phyloP scores from a whole-genome alignment of 2,329 filamentous ascomycete genomes.

The Colletotrichum plurivorum region DNA sequence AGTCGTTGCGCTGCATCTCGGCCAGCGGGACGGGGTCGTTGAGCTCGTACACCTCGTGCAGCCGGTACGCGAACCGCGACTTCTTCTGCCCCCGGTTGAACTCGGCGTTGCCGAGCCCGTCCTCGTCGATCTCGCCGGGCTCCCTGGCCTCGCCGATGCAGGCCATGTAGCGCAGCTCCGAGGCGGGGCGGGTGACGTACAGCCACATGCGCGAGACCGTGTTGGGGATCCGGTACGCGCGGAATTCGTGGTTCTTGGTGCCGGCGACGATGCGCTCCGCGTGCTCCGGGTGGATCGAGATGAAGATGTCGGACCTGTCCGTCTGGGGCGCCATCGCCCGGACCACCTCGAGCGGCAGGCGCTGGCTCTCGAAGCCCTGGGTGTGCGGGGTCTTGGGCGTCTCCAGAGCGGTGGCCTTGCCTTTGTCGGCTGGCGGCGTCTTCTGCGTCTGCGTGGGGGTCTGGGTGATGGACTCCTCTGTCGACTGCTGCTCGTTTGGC shows the following conservation, averaged over 20 bases:
- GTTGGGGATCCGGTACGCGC: slow-evolving; percentile 68
- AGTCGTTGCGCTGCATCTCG: slow-evolving; percentile 68
- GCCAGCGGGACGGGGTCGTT: slow-evolving; percentile 70
- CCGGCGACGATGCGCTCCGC: slow-evolving; percentile 65
- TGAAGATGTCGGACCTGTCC: slow-evolving; percentile 66
- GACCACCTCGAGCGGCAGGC: slow-evolving; percentile 65
- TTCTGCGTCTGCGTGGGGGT: slow-evolving; percentile 32
- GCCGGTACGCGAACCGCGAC: slow-evolving; percentile 65
- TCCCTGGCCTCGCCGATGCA: slow-evolving; percentile 61
- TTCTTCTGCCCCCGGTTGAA: slow-evolving; percentile 59
- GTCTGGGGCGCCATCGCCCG: slow-evolving; percentile 63
- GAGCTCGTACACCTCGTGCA: slow-evolving; percentile 72
- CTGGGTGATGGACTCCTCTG: slow-evolving; percentile 30
- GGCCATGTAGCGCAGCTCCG: slow-evolving; percentile 72
- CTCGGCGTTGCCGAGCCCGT: slow-evolving; percentile 65
- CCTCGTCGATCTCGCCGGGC: slow-evolving; percentile 63
- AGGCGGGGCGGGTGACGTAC: slow-evolving; percentile 63
- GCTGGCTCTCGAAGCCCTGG: slow-evolving; percentile 62
- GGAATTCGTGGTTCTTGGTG: slow-evolving; percentile 67
- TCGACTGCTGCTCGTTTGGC: neutral
- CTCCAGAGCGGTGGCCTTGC: slow-evolving; percentile 5
- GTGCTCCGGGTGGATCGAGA: slow-evolving; percentile 63
- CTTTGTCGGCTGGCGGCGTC: slow-evolving; percentile 1
- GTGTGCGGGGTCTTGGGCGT: slow-evolving; percentile 48
- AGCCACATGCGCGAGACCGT: slow-evolving; percentile 75